A percentile compares a stretch with the other conserved stretches of the same genome.
Evolutionary conservation across 129 eudicot species (phyloP).

Genomic region (Chrysanthemum makinoi): DNA sequence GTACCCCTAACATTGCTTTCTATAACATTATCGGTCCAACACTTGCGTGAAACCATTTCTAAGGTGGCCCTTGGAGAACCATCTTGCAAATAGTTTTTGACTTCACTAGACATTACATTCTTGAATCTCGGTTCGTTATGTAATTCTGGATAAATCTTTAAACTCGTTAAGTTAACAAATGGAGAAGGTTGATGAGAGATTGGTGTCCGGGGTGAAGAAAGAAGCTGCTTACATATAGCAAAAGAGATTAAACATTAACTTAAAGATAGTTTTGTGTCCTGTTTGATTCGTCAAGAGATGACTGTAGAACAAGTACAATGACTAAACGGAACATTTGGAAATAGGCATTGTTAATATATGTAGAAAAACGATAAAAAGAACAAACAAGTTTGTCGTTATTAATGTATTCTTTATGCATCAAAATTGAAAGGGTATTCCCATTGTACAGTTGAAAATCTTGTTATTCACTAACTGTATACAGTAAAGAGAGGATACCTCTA

Average conservation of each 20-base stretch:
- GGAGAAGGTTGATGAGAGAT: constrained; percentile 1
- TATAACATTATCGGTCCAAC: no score
- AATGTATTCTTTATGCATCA: no score
- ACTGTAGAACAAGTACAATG: no score
- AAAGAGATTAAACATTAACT: neutral
- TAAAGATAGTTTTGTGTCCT: neutral
- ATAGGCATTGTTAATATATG: no score
- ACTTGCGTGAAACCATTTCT: constrained; percentile 1
- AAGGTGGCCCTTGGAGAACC: constrained; percentile 9
- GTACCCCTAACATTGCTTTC: no score
- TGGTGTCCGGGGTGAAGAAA: neutral
- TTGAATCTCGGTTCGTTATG: neutral
- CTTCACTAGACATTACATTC: constrained; percentile 5
- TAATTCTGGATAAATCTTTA: constrained; percentile 4
- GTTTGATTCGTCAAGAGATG: no score
- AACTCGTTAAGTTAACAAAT: neutral
- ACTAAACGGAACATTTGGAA: no score
- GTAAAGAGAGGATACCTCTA: constrained; percentile 1
- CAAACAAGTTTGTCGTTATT: no score
- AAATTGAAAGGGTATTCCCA: no score
- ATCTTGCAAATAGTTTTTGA: constrained; percentile 10
- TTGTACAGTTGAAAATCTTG: no score
- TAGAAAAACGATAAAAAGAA: no score
- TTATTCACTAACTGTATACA: no score
- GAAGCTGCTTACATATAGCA: neutral